Conservation (phyloP, 2,329 filamentous ascomycete species). For the Alternaria hordeiaustralica region DNA sequence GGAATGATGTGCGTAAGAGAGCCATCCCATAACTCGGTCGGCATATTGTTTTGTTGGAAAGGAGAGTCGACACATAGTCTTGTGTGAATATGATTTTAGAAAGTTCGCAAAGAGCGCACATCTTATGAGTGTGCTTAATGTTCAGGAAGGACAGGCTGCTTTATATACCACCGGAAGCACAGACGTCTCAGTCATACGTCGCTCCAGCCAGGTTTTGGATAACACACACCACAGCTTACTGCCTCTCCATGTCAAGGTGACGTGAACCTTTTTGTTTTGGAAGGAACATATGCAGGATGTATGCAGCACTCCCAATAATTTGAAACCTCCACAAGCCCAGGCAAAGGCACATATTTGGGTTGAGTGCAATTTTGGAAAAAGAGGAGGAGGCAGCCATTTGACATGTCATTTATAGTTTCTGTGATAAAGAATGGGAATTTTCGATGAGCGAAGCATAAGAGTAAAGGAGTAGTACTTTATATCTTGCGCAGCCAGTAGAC, state of each 20-base stretch:
- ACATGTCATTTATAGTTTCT: background rate
- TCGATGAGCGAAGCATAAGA: background rate
- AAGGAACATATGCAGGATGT: too few relatives aligned
- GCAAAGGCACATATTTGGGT: too few relatives aligned
- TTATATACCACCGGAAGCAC: background rate
- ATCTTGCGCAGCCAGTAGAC: rapidly evolving
- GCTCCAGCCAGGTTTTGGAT: rapidly evolving
- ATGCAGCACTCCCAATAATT: too few relatives aligned
- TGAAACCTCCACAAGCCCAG: too few relatives aligned
- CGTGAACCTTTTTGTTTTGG: too few relatives aligned
- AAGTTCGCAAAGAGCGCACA: background rate
- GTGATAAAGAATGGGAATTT: too few relatives aligned
- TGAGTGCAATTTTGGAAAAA: background rate
- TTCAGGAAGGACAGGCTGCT: background rate
- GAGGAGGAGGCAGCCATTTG: background rate
- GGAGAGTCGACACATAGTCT: background rate
- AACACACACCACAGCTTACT: too few relatives aligned
- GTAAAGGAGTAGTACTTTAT: background rate
- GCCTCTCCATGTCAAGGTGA: too few relatives aligned
- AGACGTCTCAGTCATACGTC: background rate
- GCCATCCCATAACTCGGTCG: too few relatives aligned
- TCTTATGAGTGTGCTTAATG: background rate
- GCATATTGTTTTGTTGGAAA: background rate
- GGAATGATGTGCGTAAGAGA: too few relatives aligned
- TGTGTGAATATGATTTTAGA: rapidly evolving